These are phyloP conservation scores for Lichtheimia hyalospora DNA, from an alignment of 371 early-diverging fungal species.

Conservation along the genomic window DNA sequence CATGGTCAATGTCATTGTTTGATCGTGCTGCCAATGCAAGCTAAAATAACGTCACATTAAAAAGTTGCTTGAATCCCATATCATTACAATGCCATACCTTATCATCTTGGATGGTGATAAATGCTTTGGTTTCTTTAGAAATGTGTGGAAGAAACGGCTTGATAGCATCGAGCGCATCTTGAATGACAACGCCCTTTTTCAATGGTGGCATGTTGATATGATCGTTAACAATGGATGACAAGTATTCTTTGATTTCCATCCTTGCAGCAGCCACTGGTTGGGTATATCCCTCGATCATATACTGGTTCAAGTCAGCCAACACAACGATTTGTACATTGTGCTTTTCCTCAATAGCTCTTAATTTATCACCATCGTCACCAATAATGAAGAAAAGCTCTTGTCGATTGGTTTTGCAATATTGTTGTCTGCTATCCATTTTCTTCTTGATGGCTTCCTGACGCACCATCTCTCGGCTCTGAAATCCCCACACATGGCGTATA, in stretches of 20 bases:
- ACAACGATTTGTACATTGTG: constrained; percentile 30
- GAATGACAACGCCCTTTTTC: neutral
- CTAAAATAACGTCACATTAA: constrained; percentile 4
- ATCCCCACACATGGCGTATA: constrained; percentile 22
- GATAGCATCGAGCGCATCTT: neutral
- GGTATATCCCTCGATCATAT: constrained; percentile 25
- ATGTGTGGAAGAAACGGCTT: constrained; percentile 1
- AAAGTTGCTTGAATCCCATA: neutral
- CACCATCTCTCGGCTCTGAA: constrained; percentile 19
- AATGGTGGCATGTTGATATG: neutral
- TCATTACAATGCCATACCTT: constrained; percentile 13
- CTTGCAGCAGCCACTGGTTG: constrained; percentile 19
- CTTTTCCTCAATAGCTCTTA: constrained; percentile 25
- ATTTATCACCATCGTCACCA: constrained; percentile 29
- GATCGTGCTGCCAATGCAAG: constrained; percentile 25
- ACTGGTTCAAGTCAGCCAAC: constrained; percentile 16
- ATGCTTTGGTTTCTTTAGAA: constrained; percentile 26
- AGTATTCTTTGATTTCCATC: neutral
- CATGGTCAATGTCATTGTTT: constrained; percentile 17
- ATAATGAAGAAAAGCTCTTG: constrained; percentile 39
- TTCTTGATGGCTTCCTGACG: constrained; percentile 10
- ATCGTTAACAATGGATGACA: neutral
- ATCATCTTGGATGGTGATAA: constrained; percentile 21
- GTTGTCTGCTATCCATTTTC: constrained; percentile 5
- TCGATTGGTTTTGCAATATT: constrained; percentile 15